phyloP scores from a whole-genome alignment of 352 stramenopile genomes.

The Phytophthora vignae region DNA sequence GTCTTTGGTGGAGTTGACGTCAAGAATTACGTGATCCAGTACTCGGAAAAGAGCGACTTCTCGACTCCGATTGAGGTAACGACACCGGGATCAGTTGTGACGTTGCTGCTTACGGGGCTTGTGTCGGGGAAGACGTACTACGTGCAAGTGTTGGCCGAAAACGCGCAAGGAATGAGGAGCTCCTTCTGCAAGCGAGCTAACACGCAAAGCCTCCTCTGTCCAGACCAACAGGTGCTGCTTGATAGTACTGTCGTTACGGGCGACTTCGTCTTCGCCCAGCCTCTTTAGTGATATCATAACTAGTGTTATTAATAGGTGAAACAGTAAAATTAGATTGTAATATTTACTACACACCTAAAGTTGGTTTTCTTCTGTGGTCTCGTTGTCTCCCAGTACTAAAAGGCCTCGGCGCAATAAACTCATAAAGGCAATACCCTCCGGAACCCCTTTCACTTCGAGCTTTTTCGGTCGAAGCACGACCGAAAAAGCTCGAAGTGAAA shows the following conservation, averaged over 20 bases:
- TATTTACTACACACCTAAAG: no score
- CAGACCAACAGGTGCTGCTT: conserved; percentile 73
- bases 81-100: conserved; percentile 58
- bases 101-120: conserved; percentile 46
- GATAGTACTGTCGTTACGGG: conserved; percentile 70
- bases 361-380: no score
- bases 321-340: no score
- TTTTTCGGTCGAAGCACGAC: no score
- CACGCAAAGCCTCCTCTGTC: conserved; percentile 64
- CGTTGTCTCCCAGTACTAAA: neutral
- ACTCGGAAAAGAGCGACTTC: conserved; percentile 73
- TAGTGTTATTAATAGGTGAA: no score
- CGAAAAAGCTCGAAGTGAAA: no score
- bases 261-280: conserved; percentile 51
- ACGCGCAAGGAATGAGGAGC: conserved; percentile 76
- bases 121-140: conserved; percentile 79
- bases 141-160: conserved; percentile 85
- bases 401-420: no score
- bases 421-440: no score
- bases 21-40: conserved; percentile 95
- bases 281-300: conserved; percentile 26
- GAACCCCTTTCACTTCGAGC: no score
- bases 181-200: conserved; percentile 77
- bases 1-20: conserved; percentile 92
- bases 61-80: conserved; percentile 75